phyloP scores from a whole-genome alignment of 345 rosid species.

The Luvunga scandens region DNA sequence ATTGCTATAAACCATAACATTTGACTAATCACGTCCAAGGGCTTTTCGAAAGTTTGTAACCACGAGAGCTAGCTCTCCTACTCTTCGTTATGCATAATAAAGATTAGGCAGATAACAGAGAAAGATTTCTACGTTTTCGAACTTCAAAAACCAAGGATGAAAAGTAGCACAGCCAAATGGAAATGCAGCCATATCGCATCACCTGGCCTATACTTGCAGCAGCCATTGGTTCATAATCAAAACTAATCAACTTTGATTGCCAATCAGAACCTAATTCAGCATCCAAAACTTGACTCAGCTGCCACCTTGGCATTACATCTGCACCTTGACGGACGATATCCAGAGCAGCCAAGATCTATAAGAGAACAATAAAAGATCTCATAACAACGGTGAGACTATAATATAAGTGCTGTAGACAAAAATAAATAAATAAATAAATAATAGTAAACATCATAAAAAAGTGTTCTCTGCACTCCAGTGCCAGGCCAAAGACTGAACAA shows the following conservation, averaged over 20 bases:
- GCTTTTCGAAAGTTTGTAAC: neutral
- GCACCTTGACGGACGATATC: conserved; percentile 99
- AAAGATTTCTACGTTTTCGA: neutral
- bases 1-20: neutral
- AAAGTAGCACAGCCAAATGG: neutral
- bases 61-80: neutral
- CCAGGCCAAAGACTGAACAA: neutral
- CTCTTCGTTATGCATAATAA: neutral
- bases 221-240: conserved; percentile 94
- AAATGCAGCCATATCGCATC: conserved; percentile 5
- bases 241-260: conserved; percentile 75
- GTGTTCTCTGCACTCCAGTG: neutral
- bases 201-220: conserved; percentile 99
- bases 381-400: neutral
- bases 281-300: conserved; percentile 83
- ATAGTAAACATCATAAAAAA: neutral
- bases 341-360: conserved; percentile 89
- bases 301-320: conserved; percentile 96
- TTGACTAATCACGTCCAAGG: neutral
- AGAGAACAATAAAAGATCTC: conserved; percentile 21
- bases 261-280: conserved; percentile 83
- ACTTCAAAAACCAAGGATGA: neutral
- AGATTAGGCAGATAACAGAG: neutral
- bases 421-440: neutral
- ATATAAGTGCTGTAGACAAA: neutral